A percentile compares a stretch with the other conserved stretches of the same genome.
Evolutionary conservation across 192 early-diverging fungal species (phyloP).

Genomic region (Coemansia sp.): DNA sequence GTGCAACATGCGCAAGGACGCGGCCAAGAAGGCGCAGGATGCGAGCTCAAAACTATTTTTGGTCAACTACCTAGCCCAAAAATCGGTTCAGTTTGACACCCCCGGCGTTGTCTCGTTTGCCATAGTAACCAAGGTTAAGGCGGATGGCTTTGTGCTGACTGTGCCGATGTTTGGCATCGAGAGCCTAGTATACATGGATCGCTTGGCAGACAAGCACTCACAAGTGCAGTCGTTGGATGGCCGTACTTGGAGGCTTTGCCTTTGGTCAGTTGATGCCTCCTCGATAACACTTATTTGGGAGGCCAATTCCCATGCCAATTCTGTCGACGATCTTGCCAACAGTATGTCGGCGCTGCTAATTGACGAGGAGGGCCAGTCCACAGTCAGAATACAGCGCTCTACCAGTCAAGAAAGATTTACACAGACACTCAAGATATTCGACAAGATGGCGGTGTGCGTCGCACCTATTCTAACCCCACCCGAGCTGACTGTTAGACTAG

Average conservation of each 20-base stretch:
- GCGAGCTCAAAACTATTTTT: conserved; percentile 90
- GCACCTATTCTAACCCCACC: conserved; percentile 16
- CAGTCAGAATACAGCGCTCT: conserved; percentile 29
- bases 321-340: conserved; percentile 38
- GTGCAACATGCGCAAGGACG: conserved; percentile 85
- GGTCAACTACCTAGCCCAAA: conserved; percentile 77
- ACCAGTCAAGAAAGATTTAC: conserved; percentile 33
- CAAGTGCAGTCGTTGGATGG: conserved; percentile 28
- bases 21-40: conserved; percentile 84
- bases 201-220: conserved; percentile 34
- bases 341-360: conserved; percentile 19
- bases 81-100: conserved; percentile 46
- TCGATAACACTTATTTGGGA: conserved; percentile 34
- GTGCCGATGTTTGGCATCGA: conserved; percentile 89
- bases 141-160: conserved; percentile 85
- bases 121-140: conserved; percentile 77
- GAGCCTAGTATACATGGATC: conserved; percentile 74
- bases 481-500: conserved; percentile 9
- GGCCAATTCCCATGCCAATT: not conserved
- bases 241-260: conserved; percentile 26
- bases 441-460: conserved; percentile 72
- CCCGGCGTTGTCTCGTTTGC: conserved; percentile 33
- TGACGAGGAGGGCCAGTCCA: conserved; percentile 23
- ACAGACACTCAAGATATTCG: conserved; percentile 73
- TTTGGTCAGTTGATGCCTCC: conserved; percentile 37